Conservation (phyloP, 306 rosid genomes). For the Corylus avellana region DNA sequence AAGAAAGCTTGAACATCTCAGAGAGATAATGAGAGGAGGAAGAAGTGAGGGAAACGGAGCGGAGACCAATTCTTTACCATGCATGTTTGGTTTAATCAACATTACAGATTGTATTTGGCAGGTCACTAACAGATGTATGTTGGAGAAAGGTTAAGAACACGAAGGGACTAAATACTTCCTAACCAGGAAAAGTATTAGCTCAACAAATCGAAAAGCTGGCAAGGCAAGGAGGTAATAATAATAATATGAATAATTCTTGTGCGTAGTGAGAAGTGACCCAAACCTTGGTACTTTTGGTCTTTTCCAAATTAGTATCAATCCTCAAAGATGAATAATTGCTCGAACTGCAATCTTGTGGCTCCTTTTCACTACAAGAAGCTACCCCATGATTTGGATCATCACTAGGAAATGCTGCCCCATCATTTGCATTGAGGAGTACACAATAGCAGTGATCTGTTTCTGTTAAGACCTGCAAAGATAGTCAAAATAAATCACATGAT, state of each 20-base stretch:
- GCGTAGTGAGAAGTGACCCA: constrained; percentile 29
- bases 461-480: constrained; percentile 74
- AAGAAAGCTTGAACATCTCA: neutral
- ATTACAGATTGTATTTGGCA: neutral
- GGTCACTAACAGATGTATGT: neutral
- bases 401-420: constrained; percentile 92
- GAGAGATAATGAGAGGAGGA: no score
- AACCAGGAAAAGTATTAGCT: neutral
- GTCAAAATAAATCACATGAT: constrained; percentile 25
- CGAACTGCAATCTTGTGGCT: constrained; percentile 49
- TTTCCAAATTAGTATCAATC: constrained; percentile 37
- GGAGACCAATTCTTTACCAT: neutral
- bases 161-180: neutral
- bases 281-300: constrained; percentile 70
- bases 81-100: neutral
- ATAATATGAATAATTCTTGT: constrained; percentile 4
- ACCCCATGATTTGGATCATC: constrained; percentile 85
- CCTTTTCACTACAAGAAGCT: constrained; percentile 68
- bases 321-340: constrained; percentile 38
- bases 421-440: constrained; percentile 95
- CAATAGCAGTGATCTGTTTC: constrained; percentile 94
- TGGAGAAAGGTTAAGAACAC: neutral
- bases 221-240: constrained; percentile 17
- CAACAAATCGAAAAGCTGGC: neutral
- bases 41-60: no score